Percentiles rank a stretch among this genome's conserved stretches.
These are phyloP conservation scores for Stachybotrys elegans DNA, from an alignment of 2,329 filamentous ascomycete genomes.

Conservation along the genomic window DNA sequence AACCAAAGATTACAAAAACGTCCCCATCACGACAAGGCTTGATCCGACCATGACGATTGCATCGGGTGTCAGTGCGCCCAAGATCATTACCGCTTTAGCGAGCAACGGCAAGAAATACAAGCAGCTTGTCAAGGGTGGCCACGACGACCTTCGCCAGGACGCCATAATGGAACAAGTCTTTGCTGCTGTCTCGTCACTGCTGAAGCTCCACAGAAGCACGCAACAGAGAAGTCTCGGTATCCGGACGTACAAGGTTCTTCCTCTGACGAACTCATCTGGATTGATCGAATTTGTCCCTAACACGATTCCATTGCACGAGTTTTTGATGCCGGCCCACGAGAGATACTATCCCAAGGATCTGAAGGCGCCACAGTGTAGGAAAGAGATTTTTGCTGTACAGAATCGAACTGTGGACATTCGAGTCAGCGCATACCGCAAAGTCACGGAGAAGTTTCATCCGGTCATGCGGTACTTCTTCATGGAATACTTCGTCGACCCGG, in stretches of 20 bases:
- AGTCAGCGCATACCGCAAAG: slow-evolving; percentile 68
- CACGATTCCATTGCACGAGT: slow-evolving; percentile 88
- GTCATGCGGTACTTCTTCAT: slow-evolving; percentile 98
- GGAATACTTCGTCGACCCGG: slow-evolving; percentile 86
- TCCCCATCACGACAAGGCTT: slow-evolving; percentile 71
- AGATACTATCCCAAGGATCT: slow-evolving; percentile 80
- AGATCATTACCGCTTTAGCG: slow-evolving; percentile 79
- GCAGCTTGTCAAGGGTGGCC: slow-evolving; percentile 91
- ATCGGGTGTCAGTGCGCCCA: slow-evolving; percentile 85
- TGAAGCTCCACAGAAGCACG: slow-evolving; percentile 81
- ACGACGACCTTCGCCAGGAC: slow-evolving; percentile 94
- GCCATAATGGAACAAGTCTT: slow-evolving; percentile 99
- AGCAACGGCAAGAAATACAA: slow-evolving; percentile 77
- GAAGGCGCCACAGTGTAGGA: slow-evolving; percentile 70
- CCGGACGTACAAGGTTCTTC: slow-evolving; percentile 94
- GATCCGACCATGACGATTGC: slow-evolving; percentile 78
- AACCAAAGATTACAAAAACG: slow-evolving; percentile 67
- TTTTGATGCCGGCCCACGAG: slow-evolving; percentile 84
- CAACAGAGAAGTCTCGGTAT: slow-evolving; percentile 86
- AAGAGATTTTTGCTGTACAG: slow-evolving; percentile 71
- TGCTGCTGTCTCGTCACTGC: slow-evolving; percentile 83
- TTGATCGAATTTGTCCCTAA: slow-evolving; percentile 97
- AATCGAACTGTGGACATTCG: slow-evolving; percentile 64
- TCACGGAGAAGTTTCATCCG: slow-evolving; percentile 79
- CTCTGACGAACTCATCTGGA: slow-evolving; percentile 76